These are phyloP conservation scores for Arabidopsis lyrata DNA, from an alignment of 441 rosid species.

Conservation along the genomic window DNA sequence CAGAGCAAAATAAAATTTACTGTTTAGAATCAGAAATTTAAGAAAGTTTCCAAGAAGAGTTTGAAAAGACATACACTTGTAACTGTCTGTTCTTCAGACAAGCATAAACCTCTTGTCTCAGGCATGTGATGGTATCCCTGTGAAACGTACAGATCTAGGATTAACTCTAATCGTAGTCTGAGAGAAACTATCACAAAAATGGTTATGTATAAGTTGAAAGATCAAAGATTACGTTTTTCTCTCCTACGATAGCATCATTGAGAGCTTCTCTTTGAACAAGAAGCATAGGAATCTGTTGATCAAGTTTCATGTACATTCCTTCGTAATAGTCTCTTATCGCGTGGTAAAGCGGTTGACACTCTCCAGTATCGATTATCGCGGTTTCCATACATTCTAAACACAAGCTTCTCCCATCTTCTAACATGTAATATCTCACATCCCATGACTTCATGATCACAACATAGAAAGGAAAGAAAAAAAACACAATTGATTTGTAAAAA, in stretches of 20 bases:
- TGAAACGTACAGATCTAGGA: not conserved
- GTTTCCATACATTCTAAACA: conserved; percentile 92
- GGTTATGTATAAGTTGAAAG: not conserved
- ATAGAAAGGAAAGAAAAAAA: not conserved
- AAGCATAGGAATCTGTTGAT: conserved; percentile 93
- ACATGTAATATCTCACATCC: conserved; percentile 65
- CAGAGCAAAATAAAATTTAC: not conserved
- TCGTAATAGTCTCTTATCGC: conserved; percentile 86
- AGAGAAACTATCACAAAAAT: conserved; percentile 5
- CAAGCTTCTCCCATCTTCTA: conserved; percentile 83
- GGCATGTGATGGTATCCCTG: conserved; percentile 96
- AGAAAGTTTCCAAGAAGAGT: not conserved
- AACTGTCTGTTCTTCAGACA: conserved; percentile 94
- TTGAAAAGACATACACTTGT: conserved; percentile 67
- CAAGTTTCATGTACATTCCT: conserved; percentile 89
- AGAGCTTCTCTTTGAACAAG: conserved; percentile 90
- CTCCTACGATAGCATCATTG: conserved; percentile 86
- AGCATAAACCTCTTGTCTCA: conserved; percentile 92
- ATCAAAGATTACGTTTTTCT: conserved; percentile 62
- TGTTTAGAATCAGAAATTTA: conserved; percentile 2
- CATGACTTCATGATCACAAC: conserved; percentile 58
- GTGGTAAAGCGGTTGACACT: conserved; percentile 88
- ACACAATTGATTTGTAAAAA: not conserved
- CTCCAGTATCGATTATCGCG: conserved; percentile 87
- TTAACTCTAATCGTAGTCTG: not conserved